Base-by-base conservation (phyloP, 2,329 filamentous ascomycete genomes). In the Tetracladium maxilliforme region DNA sequence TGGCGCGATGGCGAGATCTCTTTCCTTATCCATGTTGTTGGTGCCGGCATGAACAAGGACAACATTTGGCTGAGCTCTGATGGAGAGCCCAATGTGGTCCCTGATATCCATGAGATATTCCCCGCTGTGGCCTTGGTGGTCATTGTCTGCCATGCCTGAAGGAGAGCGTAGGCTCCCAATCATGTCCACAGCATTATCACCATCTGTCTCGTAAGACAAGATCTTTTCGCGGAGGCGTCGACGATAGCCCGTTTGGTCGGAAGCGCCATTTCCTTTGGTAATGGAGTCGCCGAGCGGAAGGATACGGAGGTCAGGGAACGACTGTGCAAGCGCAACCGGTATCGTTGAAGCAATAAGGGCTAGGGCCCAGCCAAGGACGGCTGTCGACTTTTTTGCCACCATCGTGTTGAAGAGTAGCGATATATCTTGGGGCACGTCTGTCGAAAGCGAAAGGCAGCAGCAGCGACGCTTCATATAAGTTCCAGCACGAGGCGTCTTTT, bases 231-330 rank as follows among this genome's bases (percentile, higher is more conserved):
- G 27, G 2, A 54, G 38, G 11, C 37, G 24, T 4, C 33, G 29
- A 15, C 53, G 47, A 28, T 56, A 58, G 6, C 52, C 51, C 31
- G 56, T 56, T 3, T 43, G 44, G 21, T 38, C 38, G 7, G 17
- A 31, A 16, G 20, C 31, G 22, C 27, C 31, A 18, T 41, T 51
- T 4, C 54, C 54, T 10, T 29, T 33, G 1, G 48, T 53, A 21
- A 53, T 51, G 3, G 47, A 52, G 10, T 51, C 47, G 2, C 49
- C 48, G 5, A 54, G 40, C 2, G 50, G 45, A 3, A 44, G 28
- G 12, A 46, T 39, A 6, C 43, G 28, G 11, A 40, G 33, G 34
- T 34, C 36, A 39, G 15, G n/a, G 15, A 6, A 17, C 14, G 14
- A 24, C 22, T 17, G 12, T 17, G 7, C 15, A 17, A 4, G 22